Base-by-base conservation (phyloP, 768 basidiomycete species). In the Rhizopogon vesiculosus region DNA sequence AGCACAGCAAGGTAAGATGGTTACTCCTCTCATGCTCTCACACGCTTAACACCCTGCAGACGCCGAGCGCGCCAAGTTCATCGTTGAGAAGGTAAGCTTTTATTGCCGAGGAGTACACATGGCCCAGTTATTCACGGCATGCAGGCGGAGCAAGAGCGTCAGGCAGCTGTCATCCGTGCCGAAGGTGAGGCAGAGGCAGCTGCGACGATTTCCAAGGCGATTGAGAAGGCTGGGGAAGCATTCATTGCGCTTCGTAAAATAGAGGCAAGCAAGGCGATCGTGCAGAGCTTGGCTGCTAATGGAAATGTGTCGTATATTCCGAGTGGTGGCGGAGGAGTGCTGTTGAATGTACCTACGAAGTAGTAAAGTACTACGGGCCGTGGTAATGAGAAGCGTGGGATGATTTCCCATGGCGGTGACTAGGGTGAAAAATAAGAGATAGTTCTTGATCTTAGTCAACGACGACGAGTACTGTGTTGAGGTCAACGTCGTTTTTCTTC, bases 181-280 rank as follows among this genome's bases (percentile, higher is more conserved):
- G 96, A 99, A 71, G 97, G 97, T 52, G 96, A 99, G 76, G 97
- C 96, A 2, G 95, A 98, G 74, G 97, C 97, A 5, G 97, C 97
- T 2, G 75, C 85, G 58, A 96, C 93, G 52, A 96, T 99, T 66
- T 95, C 93, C 16, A 80, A 77, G 56, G 91, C 97, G 22, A 74
- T 99, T 67, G 89, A 91, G 66, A 91, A 87, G 76, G 96, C 97
- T 2, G 96, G 96, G 8, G 95, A 97, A 64, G 95, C 92, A 33
- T 96, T 99, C 73, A 85, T 99, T 51, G 86, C 91, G 56, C 83
- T 99, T 69, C 81, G 97, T 62, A 91, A 93, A 75, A 99, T 99
- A 65, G 97, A 99, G 75, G 94, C 97, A 51, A 91, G 89, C 79
- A 93, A 98, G 76, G 97, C 96, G 54, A 98, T 99, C 67, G 97